These are phyloP conservation scores for Trichophyton mentagrophytes DNA, from an alignment of 2,329 filamentous ascomycete genomes.

Conservation along the genomic window DNA sequence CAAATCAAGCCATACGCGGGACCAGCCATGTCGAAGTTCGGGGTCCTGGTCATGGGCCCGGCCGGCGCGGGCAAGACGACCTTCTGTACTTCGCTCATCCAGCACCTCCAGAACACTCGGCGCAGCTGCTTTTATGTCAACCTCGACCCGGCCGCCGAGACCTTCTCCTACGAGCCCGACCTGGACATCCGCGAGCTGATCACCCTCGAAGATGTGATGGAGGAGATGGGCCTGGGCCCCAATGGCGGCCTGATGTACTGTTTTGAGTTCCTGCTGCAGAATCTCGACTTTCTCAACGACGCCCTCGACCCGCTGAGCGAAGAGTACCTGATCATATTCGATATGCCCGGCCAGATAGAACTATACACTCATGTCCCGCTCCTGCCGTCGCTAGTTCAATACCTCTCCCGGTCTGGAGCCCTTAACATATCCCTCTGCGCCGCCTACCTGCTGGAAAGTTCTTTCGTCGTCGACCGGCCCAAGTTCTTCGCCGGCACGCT, in stretches of 20 bases:
- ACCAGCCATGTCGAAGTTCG: conserved; percentile 72
- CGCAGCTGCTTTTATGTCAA: conserved; percentile 98
- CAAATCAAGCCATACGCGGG: neutral
- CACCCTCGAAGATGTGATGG: conserved; percentile 90
- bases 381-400: conserved; percentile 68
- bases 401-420: conserved; percentile 63
- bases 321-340: conserved; percentile 93
- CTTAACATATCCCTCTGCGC: conserved; percentile 88
- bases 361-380: conserved; percentile 95
- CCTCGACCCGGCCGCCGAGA: conserved; percentile 89
- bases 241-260: conserved; percentile 93
- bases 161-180: conserved; percentile 81
- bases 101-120: conserved; percentile 77
- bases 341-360: conserved; percentile 98
- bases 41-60: conserved; percentile 88
- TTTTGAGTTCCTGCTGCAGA: conserved; percentile 90
- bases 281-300: conserved; percentile 81
- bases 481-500: conserved; percentile 96
- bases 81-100: conserved; percentile 86
- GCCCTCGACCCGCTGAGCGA: conserved; percentile 76
- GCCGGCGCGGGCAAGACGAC: conserved; percentile 95
- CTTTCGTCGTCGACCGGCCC: conserved; percentile 86
- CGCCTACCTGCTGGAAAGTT: conserved; percentile 86
- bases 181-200: conserved; percentile 94
- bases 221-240: conserved; percentile 77